Evolutionary conservation across 495 filamentous ascomycete species (phyloP), one percentile per base, ranked within the genome.

Genomic region (Filosporella fistucella): DNA sequence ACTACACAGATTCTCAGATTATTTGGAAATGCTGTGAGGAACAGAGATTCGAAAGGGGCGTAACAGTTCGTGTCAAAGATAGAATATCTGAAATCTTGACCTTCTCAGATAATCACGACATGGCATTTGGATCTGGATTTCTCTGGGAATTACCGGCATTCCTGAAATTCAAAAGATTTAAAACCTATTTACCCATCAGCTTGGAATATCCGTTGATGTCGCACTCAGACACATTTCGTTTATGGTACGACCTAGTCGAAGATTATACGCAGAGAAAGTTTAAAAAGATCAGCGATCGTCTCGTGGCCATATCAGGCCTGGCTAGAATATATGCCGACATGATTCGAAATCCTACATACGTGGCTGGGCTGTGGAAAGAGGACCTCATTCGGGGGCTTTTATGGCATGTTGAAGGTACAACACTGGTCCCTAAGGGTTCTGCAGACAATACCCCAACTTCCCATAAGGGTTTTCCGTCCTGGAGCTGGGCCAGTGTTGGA

Each of bases 1-100:
- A 49, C 26, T 60, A 52, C 33, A 51, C 49, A 28, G 42, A 39
- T 35, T 45, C 45, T 34, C 52, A 60, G 47, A 52, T 58, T 35
- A 49, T 48, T 32, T 60, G 57, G 57, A 42, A 45, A 33, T 60
- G 57, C 44, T 32, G 38, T 13, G 42, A 44, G 12, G 23, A 42
- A 23, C 39, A 39, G 12, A 30, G 56, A 25, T 58, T 47, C 44
- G 61, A 55, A 54, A 55, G 47, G 26, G 56, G 48, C 30, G 28
- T 50, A 42, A 43, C 39, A 42, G 47, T 35, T 35, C 37, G 47
- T 42, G 37, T 50, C 47, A 32, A 42, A 34, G 47, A 50, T 42
- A 50, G 37, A 36, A 50, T 50, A 42, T 34, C 37, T 43, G 37
- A 50, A 50, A 36, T 29, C 37, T 43, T 42, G 28, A 42, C 47